These are phyloP conservation scores for Globisporangium parvum DNA, from an alignment of 352 stramenopile species.

Conservation along the genomic window DNA sequence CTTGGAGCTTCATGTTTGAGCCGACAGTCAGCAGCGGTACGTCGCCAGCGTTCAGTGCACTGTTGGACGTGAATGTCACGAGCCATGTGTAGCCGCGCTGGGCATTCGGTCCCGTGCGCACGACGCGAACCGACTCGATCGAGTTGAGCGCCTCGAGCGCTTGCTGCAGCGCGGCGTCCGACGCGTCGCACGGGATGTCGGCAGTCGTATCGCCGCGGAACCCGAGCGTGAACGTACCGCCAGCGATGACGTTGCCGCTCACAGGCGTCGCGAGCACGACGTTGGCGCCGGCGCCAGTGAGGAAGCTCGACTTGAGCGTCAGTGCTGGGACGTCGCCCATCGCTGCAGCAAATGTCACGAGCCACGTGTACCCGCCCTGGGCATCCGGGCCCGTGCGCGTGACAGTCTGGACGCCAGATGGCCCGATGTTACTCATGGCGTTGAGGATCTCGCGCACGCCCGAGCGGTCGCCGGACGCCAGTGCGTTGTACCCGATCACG, in stretches of 20 bases:
- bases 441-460: constrained; percentile 69
- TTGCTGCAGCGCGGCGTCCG: constrained; percentile 54
- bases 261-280: constrained; percentile 55
- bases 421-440: constrained; percentile 72
- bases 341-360: constrained; percentile 70
- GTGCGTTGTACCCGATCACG: constrained; percentile 86
- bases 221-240: constrained; percentile 88
- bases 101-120: constrained; percentile 35
- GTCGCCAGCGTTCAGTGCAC: constrained; percentile 43
- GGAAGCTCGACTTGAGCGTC: constrained; percentile 54
- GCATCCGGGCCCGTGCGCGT: constrained; percentile 56
- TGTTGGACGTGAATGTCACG: constrained; percentile 71
- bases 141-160: constrained; percentile 48
- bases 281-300: constrained; percentile 66
- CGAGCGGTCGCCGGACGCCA: constrained; percentile 35
- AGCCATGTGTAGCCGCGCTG: constrained; percentile 70
- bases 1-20: constrained; percentile 29
- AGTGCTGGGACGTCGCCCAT: constrained; percentile 65
- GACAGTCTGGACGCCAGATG: constrained; percentile 49
- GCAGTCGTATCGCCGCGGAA: constrained; percentile 87
- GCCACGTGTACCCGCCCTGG: constrained; percentile 90
- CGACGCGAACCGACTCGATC: constrained; percentile 61
- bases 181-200: constrained; percentile 81
- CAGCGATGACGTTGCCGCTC: constrained; percentile 60
- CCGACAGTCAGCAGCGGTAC: constrained; percentile 50